Percentiles rank a stretch among this genome's conserved stretches.
Conservation (phyloP, 768 basidiomycete genomes). For the Lactarius sp. region DNA sequence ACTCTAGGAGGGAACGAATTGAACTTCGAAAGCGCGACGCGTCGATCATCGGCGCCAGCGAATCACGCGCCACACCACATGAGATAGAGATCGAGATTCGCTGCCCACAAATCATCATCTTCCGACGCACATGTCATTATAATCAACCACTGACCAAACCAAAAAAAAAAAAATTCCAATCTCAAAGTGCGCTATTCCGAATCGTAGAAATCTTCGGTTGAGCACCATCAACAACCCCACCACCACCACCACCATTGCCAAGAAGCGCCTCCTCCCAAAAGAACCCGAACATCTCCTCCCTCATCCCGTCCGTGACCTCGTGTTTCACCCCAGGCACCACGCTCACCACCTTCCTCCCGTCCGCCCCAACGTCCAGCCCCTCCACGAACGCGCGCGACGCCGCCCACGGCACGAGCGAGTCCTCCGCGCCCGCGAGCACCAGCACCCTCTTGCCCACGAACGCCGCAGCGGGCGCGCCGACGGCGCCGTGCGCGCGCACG, state of each 20-base stretch:
- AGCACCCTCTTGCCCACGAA: constrained; percentile 71
- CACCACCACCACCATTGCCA: too few species aligned
- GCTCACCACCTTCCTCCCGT: constrained; percentile 33
- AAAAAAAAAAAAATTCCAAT: not conserved
- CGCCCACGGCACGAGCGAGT: constrained; percentile 36
- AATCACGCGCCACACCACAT: not conserved
- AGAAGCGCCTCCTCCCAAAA: constrained; percentile 25
- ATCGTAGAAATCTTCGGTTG: not conserved
- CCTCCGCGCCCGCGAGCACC: constrained; percentile 54
- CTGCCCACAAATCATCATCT: too few species aligned
- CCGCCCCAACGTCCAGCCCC: constrained; percentile 28
- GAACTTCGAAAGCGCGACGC: not conserved
- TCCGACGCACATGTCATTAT: too few species aligned
- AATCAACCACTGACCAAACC: not conserved
- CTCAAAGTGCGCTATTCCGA: constrained; percentile 1
- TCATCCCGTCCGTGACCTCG: constrained; percentile 36
- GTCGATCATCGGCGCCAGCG: not conserved
- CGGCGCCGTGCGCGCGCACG: constrained; percentile 46
- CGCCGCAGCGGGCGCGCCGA: constrained; percentile 42
- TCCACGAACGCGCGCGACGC: constrained; percentile 32
- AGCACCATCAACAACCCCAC: too few species aligned
- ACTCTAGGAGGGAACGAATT: not conserved
- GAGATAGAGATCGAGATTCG: not conserved
- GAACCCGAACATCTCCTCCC: constrained; percentile 27
- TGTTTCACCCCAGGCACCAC: constrained; percentile 36